phyloP scores from a whole-genome alignment of 1,284 basidiomycete species.

The Trametes polyzona region DNA sequence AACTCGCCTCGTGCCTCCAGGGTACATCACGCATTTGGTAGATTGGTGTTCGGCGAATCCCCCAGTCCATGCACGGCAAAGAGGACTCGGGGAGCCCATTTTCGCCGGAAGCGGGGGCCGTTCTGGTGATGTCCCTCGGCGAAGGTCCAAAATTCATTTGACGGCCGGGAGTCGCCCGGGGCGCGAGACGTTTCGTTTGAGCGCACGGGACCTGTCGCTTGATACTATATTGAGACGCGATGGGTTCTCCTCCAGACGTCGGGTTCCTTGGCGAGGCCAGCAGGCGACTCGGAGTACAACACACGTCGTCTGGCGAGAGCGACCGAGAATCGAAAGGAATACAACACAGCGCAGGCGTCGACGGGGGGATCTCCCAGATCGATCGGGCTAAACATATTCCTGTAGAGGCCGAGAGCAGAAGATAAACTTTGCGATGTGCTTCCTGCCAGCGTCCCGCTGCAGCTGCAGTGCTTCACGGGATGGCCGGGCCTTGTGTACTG shows the following conservation, averaged over 20 bases:
- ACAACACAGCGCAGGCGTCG: slow-evolving; percentile 1
- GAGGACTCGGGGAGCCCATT: slow-evolving; percentile 13
- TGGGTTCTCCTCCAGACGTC: background rate
- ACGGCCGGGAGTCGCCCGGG: slow-evolving; percentile 28
- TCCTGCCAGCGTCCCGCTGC: slow-evolving; percentile 1
- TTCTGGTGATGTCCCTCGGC: slow-evolving; percentile 19
- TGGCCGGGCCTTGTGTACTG: slow-evolving; percentile 2
- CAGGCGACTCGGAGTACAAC: background rate
- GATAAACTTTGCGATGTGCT: slow-evolving; percentile 17
- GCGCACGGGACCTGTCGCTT: slow-evolving; percentile 18
- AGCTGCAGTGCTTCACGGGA: slow-evolving; percentile 23
- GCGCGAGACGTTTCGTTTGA: slow-evolving; percentile 20
- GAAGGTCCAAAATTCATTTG: slow-evolving; percentile 22
- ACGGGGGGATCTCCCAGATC: slow-evolving; percentile 14
- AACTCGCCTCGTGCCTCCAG: slow-evolving; percentile 22
- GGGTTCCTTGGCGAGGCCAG: background rate
- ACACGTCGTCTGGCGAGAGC: background rate
- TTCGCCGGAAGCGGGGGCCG: slow-evolving; percentile 14
- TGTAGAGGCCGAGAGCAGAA: background rate
- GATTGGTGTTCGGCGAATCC: slow-evolving; percentile 14
- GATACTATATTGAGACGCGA: slow-evolving; percentile 6
- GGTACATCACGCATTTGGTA: slow-evolving; percentile 21
- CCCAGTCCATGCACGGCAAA: slow-evolving; percentile 12
- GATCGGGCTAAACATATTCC: slow-evolving; percentile 10
- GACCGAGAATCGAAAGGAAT: background rate